Evolutionary conservation across 176 grass and related monocot genomes (phyloP).

Genomic region (Avena insularis): DNA sequence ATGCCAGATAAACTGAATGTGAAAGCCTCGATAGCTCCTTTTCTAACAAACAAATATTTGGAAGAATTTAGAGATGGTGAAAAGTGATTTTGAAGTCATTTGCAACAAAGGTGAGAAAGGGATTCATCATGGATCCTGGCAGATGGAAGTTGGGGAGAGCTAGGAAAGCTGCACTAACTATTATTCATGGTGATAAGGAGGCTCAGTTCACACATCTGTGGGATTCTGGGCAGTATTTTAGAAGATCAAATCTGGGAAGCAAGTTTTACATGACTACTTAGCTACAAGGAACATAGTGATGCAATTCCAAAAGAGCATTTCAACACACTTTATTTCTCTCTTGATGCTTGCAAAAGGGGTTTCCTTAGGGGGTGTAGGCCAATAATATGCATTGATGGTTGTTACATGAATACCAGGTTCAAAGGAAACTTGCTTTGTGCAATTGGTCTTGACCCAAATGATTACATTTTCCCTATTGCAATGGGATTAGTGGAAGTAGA

Average conservation of each 20-base stretch:
- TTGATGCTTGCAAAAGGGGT: not conserved
- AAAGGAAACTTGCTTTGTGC: too few relatives aligned
- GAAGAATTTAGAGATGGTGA: too few relatives aligned
- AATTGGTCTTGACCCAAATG: too few relatives aligned
- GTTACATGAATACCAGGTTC: too few relatives aligned
- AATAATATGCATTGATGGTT: not conserved
- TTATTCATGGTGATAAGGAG: conserved; percentile 23
- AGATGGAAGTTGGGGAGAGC: not conserved
- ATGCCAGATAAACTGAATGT: too few relatives aligned
- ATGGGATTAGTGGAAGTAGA: too few relatives aligned
- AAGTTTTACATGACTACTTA: not conserved
- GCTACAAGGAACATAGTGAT: not conserved
- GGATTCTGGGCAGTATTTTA: not conserved
- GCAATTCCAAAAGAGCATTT: not conserved
- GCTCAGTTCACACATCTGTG: not conserved
- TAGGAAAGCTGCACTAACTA: not conserved
- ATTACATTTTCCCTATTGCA: too few relatives aligned
- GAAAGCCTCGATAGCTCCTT: too few relatives aligned
- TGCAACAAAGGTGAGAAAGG: not conserved
- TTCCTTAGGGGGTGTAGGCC: not conserved
- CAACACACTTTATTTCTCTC: not conserved
- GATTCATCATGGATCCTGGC: not conserved
- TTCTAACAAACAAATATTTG: too few relatives aligned
- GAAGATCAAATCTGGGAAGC: not conserved
- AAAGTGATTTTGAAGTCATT: too few relatives aligned